Evolutionary conservation across 2,329 filamentous ascomycete species (phyloP), one percentile per base, ranked within the genome.

Genomic region (Hypoxylon sp.): DNA sequence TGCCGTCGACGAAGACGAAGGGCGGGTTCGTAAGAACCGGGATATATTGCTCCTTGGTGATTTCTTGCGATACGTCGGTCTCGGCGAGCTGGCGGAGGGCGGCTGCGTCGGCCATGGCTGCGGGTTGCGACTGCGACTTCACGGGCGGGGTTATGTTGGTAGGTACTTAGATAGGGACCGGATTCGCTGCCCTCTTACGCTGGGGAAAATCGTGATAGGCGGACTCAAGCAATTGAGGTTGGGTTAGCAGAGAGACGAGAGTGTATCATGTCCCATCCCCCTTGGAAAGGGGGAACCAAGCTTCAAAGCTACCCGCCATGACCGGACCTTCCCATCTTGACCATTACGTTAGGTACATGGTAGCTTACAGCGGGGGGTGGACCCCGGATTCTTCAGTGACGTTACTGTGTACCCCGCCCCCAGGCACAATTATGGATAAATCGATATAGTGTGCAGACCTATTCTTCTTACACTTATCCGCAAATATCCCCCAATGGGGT

Each of bases 1-100:
- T 82, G 34, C 82, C 81, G 25, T 77, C 78, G 27, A 82, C 74
- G 56, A 75, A 71, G 65, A 85, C 69, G 71, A 87, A 87, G 6
- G 84, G 85, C 6, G 81, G 71, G n/a, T 74, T 73, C 7, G 74
- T 70, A 29, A 85, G 72, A 27, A 79, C 77, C 0, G 78, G 72
- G 1, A 73, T 64, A 55, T 83, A 78, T 29, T 75, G 54, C 19
- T 78, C 77, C 2, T 75, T 63, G 2, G 80, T 72, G 55, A 86
- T 79, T 39, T 79, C 74, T 2, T 73, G 65, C 43, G 72, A 72
- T 34, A 82, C 79, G 65, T 84, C 80, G 8, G 78, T 83, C 64
- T 78, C 74, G 50, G 79, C 71, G 61, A 87, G 81, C 63, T 73
- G 63, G 61, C 73, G 73, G 63, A 82, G 78, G 23, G 77, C 69